Evolutionary conservation across 306 rosid genomes (phyloP).

Genomic region (Cucurbita pepo): DNA sequence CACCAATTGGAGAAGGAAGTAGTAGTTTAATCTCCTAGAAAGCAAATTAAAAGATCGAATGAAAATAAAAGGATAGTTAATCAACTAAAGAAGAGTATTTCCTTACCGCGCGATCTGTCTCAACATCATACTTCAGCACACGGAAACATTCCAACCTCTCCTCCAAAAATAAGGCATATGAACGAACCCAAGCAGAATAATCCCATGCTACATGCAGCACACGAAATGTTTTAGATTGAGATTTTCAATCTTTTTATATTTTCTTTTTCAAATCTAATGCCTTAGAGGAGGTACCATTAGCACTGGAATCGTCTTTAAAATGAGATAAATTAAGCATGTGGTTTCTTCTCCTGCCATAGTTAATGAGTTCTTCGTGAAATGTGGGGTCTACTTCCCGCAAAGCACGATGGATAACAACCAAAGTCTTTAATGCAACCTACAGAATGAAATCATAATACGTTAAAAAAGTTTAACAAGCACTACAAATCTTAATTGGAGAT

Average conservation of each 20-base stretch:
- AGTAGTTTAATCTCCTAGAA: background rate
- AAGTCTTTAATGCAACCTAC: conserved; percentile 91
- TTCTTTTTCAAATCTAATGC: background rate
- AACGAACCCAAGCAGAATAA: conserved; percentile 89
- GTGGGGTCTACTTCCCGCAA: conserved; percentile 97
- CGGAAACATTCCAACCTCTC: conserved; percentile 97
- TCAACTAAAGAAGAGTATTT: background rate
- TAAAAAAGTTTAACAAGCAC: background rate
- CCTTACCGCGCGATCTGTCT: conserved; percentile 85
- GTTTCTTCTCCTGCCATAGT: conserved; percentile 91
- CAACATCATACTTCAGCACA: conserved; percentile 79
- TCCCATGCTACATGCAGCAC: conserved; percentile 71
- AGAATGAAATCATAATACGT: conserved; percentile 14
- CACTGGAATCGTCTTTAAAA: conserved; percentile 96
- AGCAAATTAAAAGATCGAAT: background rate
- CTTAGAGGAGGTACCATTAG: conserved; percentile 49
- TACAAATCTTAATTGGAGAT: background rate
- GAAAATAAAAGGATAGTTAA: background rate
- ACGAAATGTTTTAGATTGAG: conserved; percentile 8
- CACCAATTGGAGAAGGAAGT: background rate
- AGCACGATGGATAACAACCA: conserved; percentile 94
- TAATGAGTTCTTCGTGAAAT: conserved; percentile 88
- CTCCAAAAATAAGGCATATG: conserved; percentile 95
- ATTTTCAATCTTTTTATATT: background rate
- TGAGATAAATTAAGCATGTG: conserved; percentile 99